Percentiles rank a stretch among this genome's conserved stretches.
These are phyloP conservation scores for Artemisia argyi DNA, from an alignment of 129 eudicot genomes.

Conservation along the genomic window DNA sequence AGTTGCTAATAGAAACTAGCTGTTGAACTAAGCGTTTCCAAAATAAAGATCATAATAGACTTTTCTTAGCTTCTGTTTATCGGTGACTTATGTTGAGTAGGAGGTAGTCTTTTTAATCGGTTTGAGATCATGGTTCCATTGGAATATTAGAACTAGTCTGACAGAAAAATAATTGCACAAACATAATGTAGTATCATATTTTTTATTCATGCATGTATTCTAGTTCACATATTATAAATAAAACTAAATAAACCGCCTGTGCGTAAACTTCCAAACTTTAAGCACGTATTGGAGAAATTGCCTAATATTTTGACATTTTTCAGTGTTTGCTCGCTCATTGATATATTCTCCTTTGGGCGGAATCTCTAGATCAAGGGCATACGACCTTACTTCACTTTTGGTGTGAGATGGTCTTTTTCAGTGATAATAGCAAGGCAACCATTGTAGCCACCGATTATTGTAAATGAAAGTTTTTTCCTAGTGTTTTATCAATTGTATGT, in stretches of 20 bases:
- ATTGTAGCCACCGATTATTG: background rate
- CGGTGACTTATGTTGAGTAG: background rate
- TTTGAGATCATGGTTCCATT: background rate
- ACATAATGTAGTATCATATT: background rate
- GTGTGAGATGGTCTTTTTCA: background rate
- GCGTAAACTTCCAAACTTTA: background rate
- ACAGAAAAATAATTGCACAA: background rate
- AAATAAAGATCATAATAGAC: background rate
- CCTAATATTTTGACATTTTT: slow-evolving; percentile 4
- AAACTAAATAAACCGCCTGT: background rate
- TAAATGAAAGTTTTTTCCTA: background rate
- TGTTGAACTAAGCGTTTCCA: background rate
- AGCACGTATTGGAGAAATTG: background rate
- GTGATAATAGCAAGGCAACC: background rate
- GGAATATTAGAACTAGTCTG: background rate
- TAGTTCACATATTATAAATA: too few species aligned
- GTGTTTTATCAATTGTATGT: background rate
- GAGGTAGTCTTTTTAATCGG: background rate
- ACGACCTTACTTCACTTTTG: background rate
- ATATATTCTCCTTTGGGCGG: background rate
- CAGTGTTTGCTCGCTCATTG: slow-evolving; percentile 20
- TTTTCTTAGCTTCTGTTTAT: background rate
- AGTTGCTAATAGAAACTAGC: background rate
- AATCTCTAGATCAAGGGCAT: slow-evolving; percentile 1
- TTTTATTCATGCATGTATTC: background rate